Base-by-base conservation (phyloP, 331 rosid species). In the Pyrus hybrid region DNA sequence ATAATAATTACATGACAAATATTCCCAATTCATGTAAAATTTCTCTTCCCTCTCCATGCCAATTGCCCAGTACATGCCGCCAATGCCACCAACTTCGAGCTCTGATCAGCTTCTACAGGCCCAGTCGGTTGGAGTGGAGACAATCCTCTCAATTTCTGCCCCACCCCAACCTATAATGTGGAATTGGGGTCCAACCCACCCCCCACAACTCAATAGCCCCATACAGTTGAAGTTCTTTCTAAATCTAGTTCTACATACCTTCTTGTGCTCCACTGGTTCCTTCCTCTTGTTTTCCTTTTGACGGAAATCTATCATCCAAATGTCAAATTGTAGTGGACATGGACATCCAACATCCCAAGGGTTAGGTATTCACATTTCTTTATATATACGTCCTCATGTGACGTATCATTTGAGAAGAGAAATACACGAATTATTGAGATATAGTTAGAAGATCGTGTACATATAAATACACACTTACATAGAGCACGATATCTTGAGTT, bases 111-210 rank as follows among this genome's bases (percentile, higher is more conserved):
- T 26, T 63, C n/a, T 30, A 16, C 1, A 28, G 88, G 88, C 81
- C 86, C 88, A 86, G 80, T 79, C 85, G 74, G 87, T 82, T 85
- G 87, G 90, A 82, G 30, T 16, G 77, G 60, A 56, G 83, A 79
- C 85, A 77, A n/a, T 25, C 11, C 66, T 51, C 37, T 32, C 30
- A 33, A 30, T 71, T 70, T 77, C 16, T 51, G 65, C 2, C 65
- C 80, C 76, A 61, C 41, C 58, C 51, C 11, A 4, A 53, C 73
- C 17, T 56, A n/a, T 54, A 72, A 65, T 53, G 77, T 37, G 68
- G 25, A 3, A 63, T 71, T 21, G 68, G 82, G 72, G 49, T 71
- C 77, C 72, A 63, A 32, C 68, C 67, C 45, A 71, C 41, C 60
- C n/a, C 35, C 7, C 2, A 43, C 10, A 54, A 32, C 53, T 33